Percentiles rank a stretch among this genome's conserved stretches.
Evolutionary conservation across 2,329 filamentous ascomycete genomes (phyloP).

Genomic region (Daldinia sp.): DNA sequence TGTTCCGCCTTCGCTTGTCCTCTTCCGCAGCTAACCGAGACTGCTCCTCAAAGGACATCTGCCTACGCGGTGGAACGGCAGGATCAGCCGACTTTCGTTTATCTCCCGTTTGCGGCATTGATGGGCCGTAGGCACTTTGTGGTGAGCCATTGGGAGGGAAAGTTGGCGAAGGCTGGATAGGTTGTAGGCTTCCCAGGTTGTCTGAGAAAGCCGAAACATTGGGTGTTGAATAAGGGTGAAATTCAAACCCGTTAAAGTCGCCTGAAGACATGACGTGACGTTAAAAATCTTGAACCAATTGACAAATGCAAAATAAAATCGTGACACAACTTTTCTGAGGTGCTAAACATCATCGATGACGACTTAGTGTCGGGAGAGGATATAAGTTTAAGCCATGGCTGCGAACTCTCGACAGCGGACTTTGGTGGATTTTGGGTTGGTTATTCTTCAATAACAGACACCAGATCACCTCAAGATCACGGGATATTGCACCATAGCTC

Average conservation of each 20-base stretch:
- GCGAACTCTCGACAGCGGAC: slow-evolving; percentile 34
- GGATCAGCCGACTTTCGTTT: slow-evolving; percentile 58
- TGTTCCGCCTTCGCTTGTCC: slow-evolving; percentile 89
- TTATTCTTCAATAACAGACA: slow-evolving; percentile 37
- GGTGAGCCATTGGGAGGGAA: slow-evolving; percentile 53
- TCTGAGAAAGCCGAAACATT: slow-evolving; percentile 57
- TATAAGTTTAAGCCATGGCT: slow-evolving; percentile 38
- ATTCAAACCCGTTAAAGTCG: slow-evolving; percentile 66
- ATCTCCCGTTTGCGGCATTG: slow-evolving; percentile 48
- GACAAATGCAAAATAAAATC: slow-evolving; percentile 39
- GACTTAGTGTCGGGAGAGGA: slow-evolving; percentile 41
- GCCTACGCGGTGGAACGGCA: slow-evolving; percentile 50
- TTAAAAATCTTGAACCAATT: slow-evolving; percentile 48
- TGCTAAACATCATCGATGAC: slow-evolving; percentile 43
- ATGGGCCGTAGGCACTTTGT: slow-evolving; percentile 47
- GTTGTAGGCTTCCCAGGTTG: slow-evolving; percentile 53
- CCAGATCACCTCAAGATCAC: slow-evolving; percentile 57
- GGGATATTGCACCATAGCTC: slow-evolving; percentile 68
- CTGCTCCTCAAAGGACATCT: slow-evolving; percentile 71
- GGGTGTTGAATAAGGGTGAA: slow-evolving; percentile 61
- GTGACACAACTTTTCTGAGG: slow-evolving; percentile 39
- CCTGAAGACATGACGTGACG: slow-evolving; percentile 62
- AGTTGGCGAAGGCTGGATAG: slow-evolving; percentile 61
- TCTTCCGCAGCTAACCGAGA: slow-evolving; percentile 82
- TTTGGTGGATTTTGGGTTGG: slow-evolving; percentile 39